phyloP scores from a whole-genome alignment of 2,329 filamentous ascomycete species.

The Xylariaceae sp. region DNA sequence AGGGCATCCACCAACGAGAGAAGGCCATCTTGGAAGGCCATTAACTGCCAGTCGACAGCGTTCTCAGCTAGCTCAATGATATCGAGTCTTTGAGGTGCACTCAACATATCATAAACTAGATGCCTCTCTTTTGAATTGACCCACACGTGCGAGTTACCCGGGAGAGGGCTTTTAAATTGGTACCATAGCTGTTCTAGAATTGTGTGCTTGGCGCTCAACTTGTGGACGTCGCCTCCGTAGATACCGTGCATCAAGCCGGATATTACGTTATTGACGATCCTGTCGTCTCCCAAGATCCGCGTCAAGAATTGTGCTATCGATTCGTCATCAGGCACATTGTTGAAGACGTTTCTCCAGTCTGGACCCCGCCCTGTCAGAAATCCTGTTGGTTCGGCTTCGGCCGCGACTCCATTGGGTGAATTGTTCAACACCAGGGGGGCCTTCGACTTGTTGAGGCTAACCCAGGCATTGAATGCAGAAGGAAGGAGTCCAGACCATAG shows the following conservation, averaged over 20 bases:
- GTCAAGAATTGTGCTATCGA: conserved; percentile 64
- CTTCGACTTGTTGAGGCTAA: not conserved
- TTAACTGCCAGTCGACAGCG: conserved; percentile 32
- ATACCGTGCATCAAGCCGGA: conserved; percentile 82
- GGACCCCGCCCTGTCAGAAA: no score
- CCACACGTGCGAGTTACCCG: not conserved
- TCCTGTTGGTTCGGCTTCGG: no score
- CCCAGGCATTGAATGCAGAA: conserved; percentile 5
- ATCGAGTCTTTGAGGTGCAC: conserved; percentile 17
- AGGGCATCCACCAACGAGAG: conserved; percentile 53
- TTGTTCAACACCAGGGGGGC: no score
- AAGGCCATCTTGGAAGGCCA: conserved; percentile 56
- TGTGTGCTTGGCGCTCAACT: conserved; percentile 66
- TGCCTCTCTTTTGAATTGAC: conserved; percentile 20
- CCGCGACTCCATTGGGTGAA: no score
- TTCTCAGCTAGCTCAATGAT: conserved; percentile 28
- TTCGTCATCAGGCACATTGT: conserved; percentile 48
- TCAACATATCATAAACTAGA: conserved; percentile 23
- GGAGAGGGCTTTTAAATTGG: conserved; percentile 11
- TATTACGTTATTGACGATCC: conserved; percentile 62
- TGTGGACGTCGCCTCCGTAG: conserved; percentile 82
- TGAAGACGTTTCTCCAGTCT: conserved; percentile 23
- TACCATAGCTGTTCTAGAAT: conserved; percentile 50
- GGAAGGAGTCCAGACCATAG: conserved; percentile 23
- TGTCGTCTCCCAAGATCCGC: conserved; percentile 45